These are phyloP conservation scores for Carex cristatella DNA, from an alignment of 176 grass and related monocot genomes.

Conservation along the genomic window DNA sequence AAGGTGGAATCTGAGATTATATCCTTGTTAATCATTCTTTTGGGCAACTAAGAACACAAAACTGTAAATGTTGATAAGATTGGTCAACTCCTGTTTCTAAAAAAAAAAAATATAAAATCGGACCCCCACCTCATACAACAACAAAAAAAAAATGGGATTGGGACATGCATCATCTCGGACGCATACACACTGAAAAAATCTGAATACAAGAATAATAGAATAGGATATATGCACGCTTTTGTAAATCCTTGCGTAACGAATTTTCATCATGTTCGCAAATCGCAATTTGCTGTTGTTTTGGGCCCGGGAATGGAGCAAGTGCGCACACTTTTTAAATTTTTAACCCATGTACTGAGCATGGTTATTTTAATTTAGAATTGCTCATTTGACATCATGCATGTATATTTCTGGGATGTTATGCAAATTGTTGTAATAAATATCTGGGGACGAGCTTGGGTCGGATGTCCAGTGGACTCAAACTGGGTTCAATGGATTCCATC, in stretches of 20 bases:
- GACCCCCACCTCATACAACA: no score
- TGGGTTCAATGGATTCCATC: no score
- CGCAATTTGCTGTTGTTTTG: background rate
- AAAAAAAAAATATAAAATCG: background rate
- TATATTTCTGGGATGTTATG: background rate
- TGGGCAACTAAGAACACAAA: background rate
- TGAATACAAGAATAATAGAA: background rate
- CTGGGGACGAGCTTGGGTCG: no score
- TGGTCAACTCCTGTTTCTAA: background rate
- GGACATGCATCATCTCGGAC: background rate
- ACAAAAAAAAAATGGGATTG: background rate
- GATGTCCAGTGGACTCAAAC: no score
- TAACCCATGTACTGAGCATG: background rate
- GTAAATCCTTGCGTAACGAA: background rate
- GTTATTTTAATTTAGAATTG: background rate
- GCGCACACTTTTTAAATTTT: background rate
- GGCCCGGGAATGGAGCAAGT: background rate
- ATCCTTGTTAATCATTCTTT: background rate
- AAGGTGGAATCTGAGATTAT: background rate
- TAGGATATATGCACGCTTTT: background rate
- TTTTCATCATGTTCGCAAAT: background rate
- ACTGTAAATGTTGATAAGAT: background rate
- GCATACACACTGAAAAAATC: background rate
- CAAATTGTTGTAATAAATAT: background rate
- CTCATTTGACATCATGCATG: background rate